Percentiles rank a stretch among this genome's conserved stretches.
phyloP scores from a whole-genome alignment of 2,329 filamentous ascomycete genomes.

The Ceratocystis lukuohia region DNA sequence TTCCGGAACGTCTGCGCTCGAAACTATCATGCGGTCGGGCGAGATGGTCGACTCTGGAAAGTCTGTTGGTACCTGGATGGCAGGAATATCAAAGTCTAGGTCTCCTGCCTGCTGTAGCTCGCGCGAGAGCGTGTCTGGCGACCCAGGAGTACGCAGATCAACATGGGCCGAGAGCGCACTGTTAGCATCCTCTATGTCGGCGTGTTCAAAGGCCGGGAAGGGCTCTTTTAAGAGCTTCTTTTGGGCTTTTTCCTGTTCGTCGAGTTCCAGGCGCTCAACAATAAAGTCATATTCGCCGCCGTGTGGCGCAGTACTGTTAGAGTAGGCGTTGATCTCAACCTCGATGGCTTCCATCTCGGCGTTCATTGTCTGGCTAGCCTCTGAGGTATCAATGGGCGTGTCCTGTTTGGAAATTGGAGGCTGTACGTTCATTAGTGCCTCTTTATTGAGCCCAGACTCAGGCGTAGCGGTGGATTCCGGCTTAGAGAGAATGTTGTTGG shows the following conservation, averaged over 20 bases:
- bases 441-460: background rate
- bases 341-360: constrained; percentile 7
- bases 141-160: background rate
- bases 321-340: constrained; percentile 8
- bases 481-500: constrained; percentile 1
- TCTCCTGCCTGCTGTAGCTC: background rate
- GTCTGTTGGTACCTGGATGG: background rate
- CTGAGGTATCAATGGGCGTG: background rate
- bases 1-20: background rate
- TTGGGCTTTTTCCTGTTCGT: background rate
- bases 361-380: constrained; percentile 23
- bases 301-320: background rate
- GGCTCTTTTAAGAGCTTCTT: background rate
- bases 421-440: background rate
- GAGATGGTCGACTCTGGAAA: background rate
- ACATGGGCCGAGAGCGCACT: background rate
- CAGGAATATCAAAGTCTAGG: background rate
- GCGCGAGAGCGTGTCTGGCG: background rate
- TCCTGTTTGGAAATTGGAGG: background rate
- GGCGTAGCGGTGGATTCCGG: background rate
- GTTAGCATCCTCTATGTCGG: constrained; percentile 11
- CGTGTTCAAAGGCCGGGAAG: background rate
- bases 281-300: constrained; percentile 9
- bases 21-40: constrained; percentile 8
- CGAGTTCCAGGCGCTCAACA: background rate